These are phyloP conservation scores for Sindora glabra DNA, from an alignment of 306 rosid genomes.

Conservation along the genomic window DNA sequence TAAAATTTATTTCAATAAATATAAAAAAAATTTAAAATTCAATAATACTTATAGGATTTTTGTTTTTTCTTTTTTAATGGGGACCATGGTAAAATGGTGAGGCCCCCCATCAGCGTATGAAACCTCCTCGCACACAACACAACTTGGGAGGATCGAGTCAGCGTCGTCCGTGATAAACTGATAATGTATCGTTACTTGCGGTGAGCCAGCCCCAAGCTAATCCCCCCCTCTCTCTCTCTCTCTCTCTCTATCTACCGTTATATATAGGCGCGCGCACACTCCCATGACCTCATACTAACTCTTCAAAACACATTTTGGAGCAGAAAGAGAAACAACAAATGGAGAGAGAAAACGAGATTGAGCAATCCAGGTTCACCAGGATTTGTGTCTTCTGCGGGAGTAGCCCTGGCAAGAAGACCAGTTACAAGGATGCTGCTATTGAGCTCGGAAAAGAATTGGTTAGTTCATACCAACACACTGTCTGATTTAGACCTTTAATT, in stretches of 20 bases:
- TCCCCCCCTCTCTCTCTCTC: too few species aligned
- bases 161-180: slow-evolving; percentile 22
- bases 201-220: too few species aligned
- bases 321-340: slow-evolving; percentile 6
- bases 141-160: slow-evolving; percentile 24
- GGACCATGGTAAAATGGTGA: slow-evolving; percentile 29
- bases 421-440: slow-evolving; percentile 85
- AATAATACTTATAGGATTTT: slow-evolving; percentile 21
- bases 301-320: too few species aligned
- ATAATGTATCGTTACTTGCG: too few species aligned
- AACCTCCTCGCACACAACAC: slow-evolving; percentile 5
- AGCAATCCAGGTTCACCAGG: slow-evolving; percentile 73
- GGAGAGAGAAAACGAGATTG: slow-evolving; percentile 42
- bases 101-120: slow-evolving; percentile 13
- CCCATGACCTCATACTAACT: too few species aligned
- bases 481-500: not conserved
- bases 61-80: not conserved
- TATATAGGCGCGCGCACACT: slow-evolving; percentile 24
- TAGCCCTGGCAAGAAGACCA: slow-evolving; percentile 78
- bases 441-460: slow-evolving; percentile 88
- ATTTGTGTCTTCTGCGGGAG: slow-evolving; percentile 97
- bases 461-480: too few species aligned
- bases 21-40: not conserved
- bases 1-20: not conserved
- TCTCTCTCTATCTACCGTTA: slow-evolving; percentile 20